Evolutionary conservation across 306 rosid genomes (phyloP).

Genomic region (Trifolium subterraneum): DNA sequence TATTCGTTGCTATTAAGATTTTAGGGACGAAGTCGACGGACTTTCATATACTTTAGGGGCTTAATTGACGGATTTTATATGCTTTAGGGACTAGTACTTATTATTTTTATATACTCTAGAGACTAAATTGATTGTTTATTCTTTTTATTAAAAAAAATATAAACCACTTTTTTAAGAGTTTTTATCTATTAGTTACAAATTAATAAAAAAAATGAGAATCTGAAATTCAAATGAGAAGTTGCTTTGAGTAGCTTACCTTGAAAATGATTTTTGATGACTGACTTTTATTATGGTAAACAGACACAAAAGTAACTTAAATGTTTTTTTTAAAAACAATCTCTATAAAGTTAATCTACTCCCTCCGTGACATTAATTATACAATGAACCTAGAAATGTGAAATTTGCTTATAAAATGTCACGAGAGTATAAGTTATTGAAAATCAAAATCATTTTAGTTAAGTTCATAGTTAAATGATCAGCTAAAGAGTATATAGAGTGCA

Average conservation of each 20-base stretch:
- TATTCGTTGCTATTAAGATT: no score
- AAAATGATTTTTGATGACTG: not conserved
- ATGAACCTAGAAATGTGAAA: no score
- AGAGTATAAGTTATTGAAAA: not conserved
- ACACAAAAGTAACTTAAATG: not conserved
- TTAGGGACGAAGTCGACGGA: no score
- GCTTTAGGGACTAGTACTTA: no score
- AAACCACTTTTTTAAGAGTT: not conserved
- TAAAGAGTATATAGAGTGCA: slow-evolving; percentile 17
- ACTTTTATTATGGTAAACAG: not conserved
- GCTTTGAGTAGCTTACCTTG: not conserved
- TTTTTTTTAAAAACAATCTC: no score
- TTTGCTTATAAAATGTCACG: no score
- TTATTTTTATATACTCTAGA: no score
- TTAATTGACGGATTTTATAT: no score
- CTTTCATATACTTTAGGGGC: no score
- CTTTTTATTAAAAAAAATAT: not conserved
- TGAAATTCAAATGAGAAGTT: not conserved
- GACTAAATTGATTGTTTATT: no score
- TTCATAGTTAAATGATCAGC: slow-evolving; percentile 6
- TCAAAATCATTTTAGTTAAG: slow-evolving; percentile 1
- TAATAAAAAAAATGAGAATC: not conserved
- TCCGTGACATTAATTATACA: no score
- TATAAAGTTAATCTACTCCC: no score
- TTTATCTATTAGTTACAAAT: not conserved